Conservation (phyloP, 345 rosid genomes). For the Eutrema heterophyllum region DNA sequence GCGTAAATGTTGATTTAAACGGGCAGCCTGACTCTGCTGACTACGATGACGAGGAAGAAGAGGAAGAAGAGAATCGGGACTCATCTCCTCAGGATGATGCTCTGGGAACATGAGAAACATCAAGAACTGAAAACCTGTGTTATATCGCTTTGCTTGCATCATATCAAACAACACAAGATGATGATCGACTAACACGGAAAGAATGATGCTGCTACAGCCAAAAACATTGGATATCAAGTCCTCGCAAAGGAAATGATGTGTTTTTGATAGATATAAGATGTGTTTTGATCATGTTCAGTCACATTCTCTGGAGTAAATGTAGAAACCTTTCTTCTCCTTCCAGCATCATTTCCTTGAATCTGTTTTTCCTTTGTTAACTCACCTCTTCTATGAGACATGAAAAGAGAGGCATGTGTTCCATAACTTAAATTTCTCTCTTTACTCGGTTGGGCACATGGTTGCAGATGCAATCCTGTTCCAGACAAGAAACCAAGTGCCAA, state of each 20-base stretch:
- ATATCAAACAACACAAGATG: conserved; percentile 1
- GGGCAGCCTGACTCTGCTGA: conserved; percentile 69
- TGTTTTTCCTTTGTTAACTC: neutral
- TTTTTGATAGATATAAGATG: conserved; percentile 3
- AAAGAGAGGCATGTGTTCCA: neutral
- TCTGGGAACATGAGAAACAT: conserved; percentile 33
- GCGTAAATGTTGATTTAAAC: conserved; percentile 75
- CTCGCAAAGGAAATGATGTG: conserved; percentile 1
- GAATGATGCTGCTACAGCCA: conserved; percentile 13
- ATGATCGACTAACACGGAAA: neutral
- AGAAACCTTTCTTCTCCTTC: conserved; percentile 18
- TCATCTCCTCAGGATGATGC: conserved; percentile 59
- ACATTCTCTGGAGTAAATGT: neutral
- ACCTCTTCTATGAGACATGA: neutral
- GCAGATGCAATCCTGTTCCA: neutral
- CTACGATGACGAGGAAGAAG: conserved; percentile 77
- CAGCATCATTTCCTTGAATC: neutral
- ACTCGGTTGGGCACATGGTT: neutral
- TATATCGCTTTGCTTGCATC: conserved; percentile 9
- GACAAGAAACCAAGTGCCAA: neutral
- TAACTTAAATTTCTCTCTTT: neutral
- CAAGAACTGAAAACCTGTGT: neutral
- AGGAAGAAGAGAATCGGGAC: conserved; percentile 52
- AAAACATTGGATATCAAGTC: neutral
- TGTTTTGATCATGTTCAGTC: conserved; percentile 15